These are phyloP conservation scores for Blastobotrys parvus DNA, from an alignment of 805 yeast species.

Conservation along the genomic window DNA sequence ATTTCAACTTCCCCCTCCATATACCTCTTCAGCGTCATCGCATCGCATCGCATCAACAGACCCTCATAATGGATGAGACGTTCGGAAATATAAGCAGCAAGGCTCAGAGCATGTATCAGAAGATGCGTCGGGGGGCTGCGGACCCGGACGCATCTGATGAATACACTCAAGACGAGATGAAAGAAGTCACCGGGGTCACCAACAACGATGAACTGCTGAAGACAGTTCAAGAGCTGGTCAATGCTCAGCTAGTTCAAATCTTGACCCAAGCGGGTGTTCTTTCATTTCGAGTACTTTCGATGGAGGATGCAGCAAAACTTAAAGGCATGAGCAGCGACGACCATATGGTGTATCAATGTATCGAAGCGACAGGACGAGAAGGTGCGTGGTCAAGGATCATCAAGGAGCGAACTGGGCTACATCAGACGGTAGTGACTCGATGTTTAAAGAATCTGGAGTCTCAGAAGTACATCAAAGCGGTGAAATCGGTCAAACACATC, in stretches of 20 bases:
- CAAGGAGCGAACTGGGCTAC: constrained; percentile 79
- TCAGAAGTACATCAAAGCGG: constrained; percentile 77
- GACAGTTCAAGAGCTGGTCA: constrained; percentile 38
- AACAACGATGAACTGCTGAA: constrained; percentile 37
- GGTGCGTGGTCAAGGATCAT: constrained; percentile 95
- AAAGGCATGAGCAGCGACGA: constrained; percentile 79
- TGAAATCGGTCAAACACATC: constrained; percentile 83
- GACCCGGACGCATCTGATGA: constrained; percentile 29
- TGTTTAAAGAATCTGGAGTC: constrained; percentile 73
- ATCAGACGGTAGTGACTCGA: constrained; percentile 81
- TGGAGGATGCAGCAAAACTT: constrained; percentile 67
- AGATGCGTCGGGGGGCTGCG: constrained; percentile 41
- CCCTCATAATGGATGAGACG: too few relatives aligned
- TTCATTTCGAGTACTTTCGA: constrained; percentile 66
- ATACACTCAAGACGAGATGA: constrained; percentile 64
- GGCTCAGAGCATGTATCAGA: constrained; percentile 42
- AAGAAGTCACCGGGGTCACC: constrained; percentile 36
- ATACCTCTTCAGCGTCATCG: too few relatives aligned
- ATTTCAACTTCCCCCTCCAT: too few relatives aligned
- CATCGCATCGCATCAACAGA: too few relatives aligned
- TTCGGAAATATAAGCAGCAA: too few relatives aligned
- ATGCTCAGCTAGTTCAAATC: constrained; percentile 57
- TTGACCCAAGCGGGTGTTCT: constrained; percentile 57
- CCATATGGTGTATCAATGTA: constrained; percentile 81
- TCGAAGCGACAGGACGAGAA: constrained; percentile 88